Conservation (phyloP, 768 basidiomycete species). For the Podaxis pistillaris region DNA sequence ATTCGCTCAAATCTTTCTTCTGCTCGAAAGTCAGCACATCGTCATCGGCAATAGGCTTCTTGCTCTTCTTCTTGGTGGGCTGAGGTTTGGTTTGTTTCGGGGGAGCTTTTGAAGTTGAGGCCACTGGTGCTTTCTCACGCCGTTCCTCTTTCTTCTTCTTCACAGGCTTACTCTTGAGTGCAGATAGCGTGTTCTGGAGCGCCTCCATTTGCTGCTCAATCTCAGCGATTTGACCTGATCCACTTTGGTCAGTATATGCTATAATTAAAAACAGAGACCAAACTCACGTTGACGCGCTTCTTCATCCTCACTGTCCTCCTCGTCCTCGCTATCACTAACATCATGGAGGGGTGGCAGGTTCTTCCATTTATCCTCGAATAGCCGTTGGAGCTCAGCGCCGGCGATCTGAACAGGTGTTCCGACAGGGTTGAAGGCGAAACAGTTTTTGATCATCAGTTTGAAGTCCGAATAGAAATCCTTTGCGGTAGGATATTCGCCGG, state of each 20-base stretch:
- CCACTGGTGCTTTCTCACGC: conserved; percentile 46
- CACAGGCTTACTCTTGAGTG: conserved; percentile 45
- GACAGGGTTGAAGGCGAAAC: conserved; percentile 87
- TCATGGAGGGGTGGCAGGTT: conserved; percentile 62
- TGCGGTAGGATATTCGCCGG: conserved; percentile 72
- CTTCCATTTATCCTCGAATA: conserved; percentile 95
- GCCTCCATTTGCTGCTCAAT: conserved; percentile 84
- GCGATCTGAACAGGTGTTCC: conserved; percentile 86
- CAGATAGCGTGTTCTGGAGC: conserved; percentile 68
- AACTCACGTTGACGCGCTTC: conserved; percentile 69
- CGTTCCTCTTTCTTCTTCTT: conserved; percentile 76
- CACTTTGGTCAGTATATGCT: conserved; percentile 20
- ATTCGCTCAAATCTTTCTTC: conserved; percentile 97
- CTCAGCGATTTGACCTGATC: conserved; percentile 63
- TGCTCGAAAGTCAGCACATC: conserved; percentile 91
- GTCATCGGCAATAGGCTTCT: conserved; percentile 71
- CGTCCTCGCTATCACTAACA: conserved; percentile 61
- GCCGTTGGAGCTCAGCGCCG: conserved; percentile 77
- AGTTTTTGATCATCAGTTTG: conserved; percentile 93
- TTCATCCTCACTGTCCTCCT: conserved; percentile 55
- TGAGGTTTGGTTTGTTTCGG: conserved; percentile 46
- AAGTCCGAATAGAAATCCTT: conserved; percentile 87
- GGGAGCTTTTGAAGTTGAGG: conserved; percentile 64
- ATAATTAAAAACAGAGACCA: conserved; percentile 13
- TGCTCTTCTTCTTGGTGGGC: conserved; percentile 56